These are phyloP conservation scores for Cercospora beticola DNA, from an alignment of 2,329 filamentous ascomycete genomes.

Conservation along the genomic window DNA sequence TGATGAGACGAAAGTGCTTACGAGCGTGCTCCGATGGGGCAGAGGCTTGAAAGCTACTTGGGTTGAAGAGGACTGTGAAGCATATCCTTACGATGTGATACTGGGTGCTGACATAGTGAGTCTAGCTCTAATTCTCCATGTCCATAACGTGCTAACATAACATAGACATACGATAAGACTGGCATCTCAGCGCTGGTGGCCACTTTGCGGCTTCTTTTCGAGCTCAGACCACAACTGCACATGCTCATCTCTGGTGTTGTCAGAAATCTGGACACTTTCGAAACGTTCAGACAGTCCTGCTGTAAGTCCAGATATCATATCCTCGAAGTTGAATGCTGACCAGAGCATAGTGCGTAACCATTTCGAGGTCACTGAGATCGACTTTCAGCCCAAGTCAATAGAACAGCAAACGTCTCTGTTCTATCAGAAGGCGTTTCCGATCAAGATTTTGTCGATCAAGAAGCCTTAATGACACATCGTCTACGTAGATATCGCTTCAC, in stretches of 20 bases:
- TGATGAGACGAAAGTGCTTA: slow-evolving; percentile 46
- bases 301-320: slow-evolving; percentile 38
- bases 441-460: slow-evolving; percentile 35
- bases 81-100: slow-evolving; percentile 58
- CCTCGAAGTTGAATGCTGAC: not conserved
- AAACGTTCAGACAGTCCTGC: slow-evolving; percentile 62
- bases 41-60: slow-evolving; percentile 59
- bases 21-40: slow-evolving; percentile 65
- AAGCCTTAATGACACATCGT: not conserved
- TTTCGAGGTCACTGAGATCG: slow-evolving; percentile 36
- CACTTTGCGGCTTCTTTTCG: slow-evolving; percentile 64
- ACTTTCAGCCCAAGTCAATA: slow-evolving; percentile 35
- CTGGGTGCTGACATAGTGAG: slow-evolving; percentile 70
- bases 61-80: slow-evolving; percentile 52
- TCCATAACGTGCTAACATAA: slow-evolving; percentile 15
- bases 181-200: slow-evolving; percentile 63
- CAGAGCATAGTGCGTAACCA: slow-evolving; percentile 31
- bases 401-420: slow-evolving; percentile 38
- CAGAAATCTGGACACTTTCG: slow-evolving; percentile 68
- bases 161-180: slow-evolving; percentile 67
- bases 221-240: slow-evolving; percentile 55
- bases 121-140: slow-evolving; percentile 2
- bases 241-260: slow-evolving; percentile 70
- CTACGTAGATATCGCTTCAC: no score
- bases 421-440: slow-evolving; percentile 38